phyloP scores from a whole-genome alignment of 306 rosid species.

The Rosa lucieae region DNA sequence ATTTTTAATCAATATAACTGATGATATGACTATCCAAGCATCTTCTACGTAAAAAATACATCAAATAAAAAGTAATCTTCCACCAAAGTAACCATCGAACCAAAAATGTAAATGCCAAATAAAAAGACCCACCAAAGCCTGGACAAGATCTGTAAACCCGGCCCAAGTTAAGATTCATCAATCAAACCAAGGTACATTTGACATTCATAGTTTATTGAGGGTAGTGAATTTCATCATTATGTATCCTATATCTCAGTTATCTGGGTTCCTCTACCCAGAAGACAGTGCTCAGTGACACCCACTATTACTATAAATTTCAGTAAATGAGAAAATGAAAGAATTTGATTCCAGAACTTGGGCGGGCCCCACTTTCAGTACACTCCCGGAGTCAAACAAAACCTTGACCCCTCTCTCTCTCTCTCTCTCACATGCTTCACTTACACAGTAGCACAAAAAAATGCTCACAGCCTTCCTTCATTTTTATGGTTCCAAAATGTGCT shows the following conservation, averaged over 20 bases:
- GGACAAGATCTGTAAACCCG: no score
- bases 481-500: conserved; percentile 10
- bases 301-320: background rate
- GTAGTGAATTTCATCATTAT: no score
- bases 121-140: no score
- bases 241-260: background rate
- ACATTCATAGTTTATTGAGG: no score
- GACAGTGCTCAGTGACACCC: background rate
- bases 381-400: background rate
- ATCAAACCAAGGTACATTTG: no score
- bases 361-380: conserved; percentile 1
- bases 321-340: background rate
- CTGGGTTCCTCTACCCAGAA: background rate
- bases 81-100: no score
- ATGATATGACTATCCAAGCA: no score
- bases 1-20: no score
- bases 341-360: background rate
- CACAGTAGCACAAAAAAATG: background rate
- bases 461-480: conserved; percentile 1
- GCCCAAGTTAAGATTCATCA: no score
- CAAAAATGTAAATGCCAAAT: no score
- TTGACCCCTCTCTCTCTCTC: conserved; percentile 10
- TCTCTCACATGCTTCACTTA: conserved; percentile 4
- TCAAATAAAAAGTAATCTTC: no score
- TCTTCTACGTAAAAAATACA: no score